Evolutionary conservation across 2,329 filamentous ascomycete species (phyloP), one percentile per base, ranked within the genome.

Genomic region (Aspergillus persii): DNA sequence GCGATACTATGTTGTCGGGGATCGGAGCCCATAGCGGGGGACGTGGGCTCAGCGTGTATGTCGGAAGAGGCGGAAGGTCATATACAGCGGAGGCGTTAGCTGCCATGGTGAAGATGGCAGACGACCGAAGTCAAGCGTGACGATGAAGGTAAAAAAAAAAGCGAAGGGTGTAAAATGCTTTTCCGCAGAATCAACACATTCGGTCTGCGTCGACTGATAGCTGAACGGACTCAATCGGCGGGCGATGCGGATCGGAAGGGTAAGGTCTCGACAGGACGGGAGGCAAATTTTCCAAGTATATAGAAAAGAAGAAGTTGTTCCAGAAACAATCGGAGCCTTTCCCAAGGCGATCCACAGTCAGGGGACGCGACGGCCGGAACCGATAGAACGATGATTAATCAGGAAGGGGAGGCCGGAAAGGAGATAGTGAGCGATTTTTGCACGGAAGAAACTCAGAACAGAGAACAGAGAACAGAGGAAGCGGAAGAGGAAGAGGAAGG

Each of bases 61-160:
- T 77, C 52, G 95, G 94, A 49, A 98, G 87, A 54, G 93, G 91
- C 67, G 94, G 93, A 55, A 98, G 84, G 70, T 87, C 86, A 77
- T 65, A 68, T 50, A 64, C 62, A 63, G 69, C 58, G 33, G 76
- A 74, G 31, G 69, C 61, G 63, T 77, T 77, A 49, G 63, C 62
- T 57, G 73, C 71, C 74, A 76, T 76, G 53, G 54, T 65, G 54
- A 54, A 51, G 9, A 50, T 46, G 54, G 57, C 47, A 41, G 58
- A 61, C 39, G 54, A 51, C 50, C 50, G 41, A 8, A 44, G 23
- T 29, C 12, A 23, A 27, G 23, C 18, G 30, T 50, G 46, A 59
- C 36, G 50, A 26, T 50, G 18, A 31, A 50, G 30, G 30, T 31
- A 8, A 49, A 44, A 54, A 49, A 44, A 54, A 51, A 36, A 26